Percentiles rank a stretch among this genome's conserved stretches.
Conservation (phyloP, 169 alveolate species). For the Eimeria necatrix region DNA sequence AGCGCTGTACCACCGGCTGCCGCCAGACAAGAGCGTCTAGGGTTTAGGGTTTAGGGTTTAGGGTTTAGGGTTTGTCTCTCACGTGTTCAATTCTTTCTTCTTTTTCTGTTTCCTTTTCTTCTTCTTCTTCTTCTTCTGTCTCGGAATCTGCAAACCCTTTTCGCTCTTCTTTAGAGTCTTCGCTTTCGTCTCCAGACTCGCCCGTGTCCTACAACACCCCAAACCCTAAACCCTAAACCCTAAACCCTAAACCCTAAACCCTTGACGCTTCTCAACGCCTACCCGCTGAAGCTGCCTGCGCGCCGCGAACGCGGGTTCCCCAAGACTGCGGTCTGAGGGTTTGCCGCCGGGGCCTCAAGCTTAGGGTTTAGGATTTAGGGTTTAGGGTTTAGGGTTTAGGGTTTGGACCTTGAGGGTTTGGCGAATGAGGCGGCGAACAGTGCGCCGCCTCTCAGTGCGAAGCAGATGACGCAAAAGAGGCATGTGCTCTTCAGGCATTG, state of each 20-base stretch:
- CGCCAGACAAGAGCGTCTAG: neutral
- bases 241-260: constrained; percentile 44
- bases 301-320: neutral
- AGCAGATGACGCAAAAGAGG: constrained; percentile 52
- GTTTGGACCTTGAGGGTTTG: constrained; percentile 9
- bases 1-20: neutral
- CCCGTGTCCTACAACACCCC: neutral
- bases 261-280: too few species aligned
- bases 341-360: neutral
- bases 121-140: constrained; percentile 1
- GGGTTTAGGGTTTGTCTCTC: neutral
- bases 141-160: neutral
- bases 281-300: neutral
- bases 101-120: neutral
- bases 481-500: constrained; percentile 51
- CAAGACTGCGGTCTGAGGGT: neutral
- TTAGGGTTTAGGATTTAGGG: constrained; percentile 20
- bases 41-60: constrained; percentile 38
- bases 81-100: neutral
- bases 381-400: neutral
- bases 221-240: constrained; percentile 26
- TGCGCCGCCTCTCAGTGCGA: constrained; percentile 5
- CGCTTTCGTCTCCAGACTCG: neutral
- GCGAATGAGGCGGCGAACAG: constrained; percentile 20
- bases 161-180: neutral